phyloP scores from a whole-genome alignment of 768 basidiomycete genomes.

The Boletus tomentosulus region DNA sequence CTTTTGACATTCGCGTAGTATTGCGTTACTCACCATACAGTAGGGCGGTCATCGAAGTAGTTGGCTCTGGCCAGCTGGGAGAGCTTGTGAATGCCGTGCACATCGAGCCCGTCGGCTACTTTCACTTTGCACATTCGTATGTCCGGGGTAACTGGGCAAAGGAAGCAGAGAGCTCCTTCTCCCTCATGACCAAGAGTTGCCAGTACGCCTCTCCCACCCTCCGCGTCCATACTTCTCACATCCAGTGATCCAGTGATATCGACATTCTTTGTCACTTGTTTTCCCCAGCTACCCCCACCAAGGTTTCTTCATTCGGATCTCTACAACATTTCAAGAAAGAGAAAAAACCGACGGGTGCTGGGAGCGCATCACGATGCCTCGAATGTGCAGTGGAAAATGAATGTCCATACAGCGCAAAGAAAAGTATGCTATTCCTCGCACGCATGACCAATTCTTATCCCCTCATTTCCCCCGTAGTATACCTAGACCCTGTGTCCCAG shows the following conservation, averaged over 20 bases:
- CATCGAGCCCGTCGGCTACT: constrained; percentile 82
- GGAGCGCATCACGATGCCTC: constrained; percentile 64
- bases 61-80: constrained; percentile 69
- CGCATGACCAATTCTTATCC: neutral
- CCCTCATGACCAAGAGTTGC: constrained; percentile 87
- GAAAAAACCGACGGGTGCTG: constrained; percentile 66
- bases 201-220: constrained; percentile 50
- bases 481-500: constrained; percentile 66
- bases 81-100: constrained; percentile 80
- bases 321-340: constrained; percentile 76
- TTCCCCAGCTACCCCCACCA: constrained; percentile 55
- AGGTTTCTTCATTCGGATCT: constrained; percentile 84
- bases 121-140: constrained; percentile 87
- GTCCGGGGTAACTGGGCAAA: constrained; percentile 80
- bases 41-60: constrained; percentile 60
- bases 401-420: constrained; percentile 86
- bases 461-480: constrained; percentile 46
- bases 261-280: constrained; percentile 81
- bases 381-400: constrained; percentile 69
- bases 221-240: constrained; percentile 2
- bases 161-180: constrained; percentile 69
- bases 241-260: constrained; percentile 56
- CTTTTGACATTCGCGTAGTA: constrained; percentile 42
- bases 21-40: constrained; percentile 86
- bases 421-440: constrained; percentile 43